Base-by-base conservation (phyloP, 129 eudicot species). In the Tanacetum coccineum region DNA sequence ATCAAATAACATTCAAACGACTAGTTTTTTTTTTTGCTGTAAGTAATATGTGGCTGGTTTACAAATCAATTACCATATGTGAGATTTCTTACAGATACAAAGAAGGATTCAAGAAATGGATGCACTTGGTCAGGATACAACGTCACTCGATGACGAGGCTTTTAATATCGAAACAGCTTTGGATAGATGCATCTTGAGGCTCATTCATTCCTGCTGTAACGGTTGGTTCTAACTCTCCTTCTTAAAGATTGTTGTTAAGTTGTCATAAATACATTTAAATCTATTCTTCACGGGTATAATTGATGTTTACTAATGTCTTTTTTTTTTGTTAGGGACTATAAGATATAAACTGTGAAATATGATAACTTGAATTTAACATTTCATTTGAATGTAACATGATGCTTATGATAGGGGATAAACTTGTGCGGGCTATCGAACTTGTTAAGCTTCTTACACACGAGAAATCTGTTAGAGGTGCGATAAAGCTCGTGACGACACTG, bases 151-250 rank as follows among this genome's bases (percentile, higher is more conserved):
- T 15, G 95, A 94, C 11, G 93, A 89, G 68, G 93, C 94, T 55
- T 85, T 89, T 56, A 81, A 83, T 56, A 76, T 59, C 6, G 99
- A 94, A 81, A 79, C 95, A 70, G 83, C 90, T 59, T 85, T 89
- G 65, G 99, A 94, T 73, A 84, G 90, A 87, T 94, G 99, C 90
- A 89, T 94, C 70, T 79, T 94, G 83, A 89, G 89, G 88, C 95
- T 94, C 60, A 94, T 94, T 74, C 95, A 90, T 46, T 89, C 99
- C 62, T 94, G 99, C 83, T 89, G 97, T 83, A 84, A 83, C 11
- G 87, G 99, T 94, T 48, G 59, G 92, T 64, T 58, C 13, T 52
- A 65, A 54, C 25, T 12, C 44, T 47, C 20, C 21, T 58, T 74
- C 21, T 58, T 74, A 22, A 51, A 22, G 30, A 40, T 53, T 51